Conservation (phyloP, 345 rosid species). For the Cardamine chenopodiifolia region DNA sequence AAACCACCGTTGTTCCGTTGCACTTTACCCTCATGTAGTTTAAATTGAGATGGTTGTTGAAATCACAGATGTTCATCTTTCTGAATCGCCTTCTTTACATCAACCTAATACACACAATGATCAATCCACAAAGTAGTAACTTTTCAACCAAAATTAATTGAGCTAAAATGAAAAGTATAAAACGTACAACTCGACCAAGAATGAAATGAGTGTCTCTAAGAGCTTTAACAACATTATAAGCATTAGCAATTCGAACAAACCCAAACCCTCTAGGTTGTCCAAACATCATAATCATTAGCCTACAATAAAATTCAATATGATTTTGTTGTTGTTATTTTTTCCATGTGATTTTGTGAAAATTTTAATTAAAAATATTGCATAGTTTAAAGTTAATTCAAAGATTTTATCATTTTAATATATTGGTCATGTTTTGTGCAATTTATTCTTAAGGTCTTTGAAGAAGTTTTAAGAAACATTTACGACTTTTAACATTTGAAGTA, state of each 20-base stretch:
- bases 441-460: too few relatives aligned
- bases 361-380: too few relatives aligned
- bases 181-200: conserved; percentile 74
- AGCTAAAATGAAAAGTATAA: conserved; percentile 6
- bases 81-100: conserved; percentile 59
- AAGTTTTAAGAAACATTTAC: too few relatives aligned
- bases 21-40: conserved; percentile 20
- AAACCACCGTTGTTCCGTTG: conserved; percentile 33
- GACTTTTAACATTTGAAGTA: too few relatives aligned
- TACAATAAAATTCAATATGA: too few relatives aligned
- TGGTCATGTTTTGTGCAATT: too few relatives aligned
- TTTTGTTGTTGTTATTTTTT: too few relatives aligned
- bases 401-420: too few relatives aligned
- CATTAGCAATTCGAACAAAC: conserved; percentile 66
- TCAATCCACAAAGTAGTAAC: background rate
- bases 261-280: conserved; percentile 65
- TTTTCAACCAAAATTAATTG: conserved; percentile 11
- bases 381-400: too few relatives aligned
- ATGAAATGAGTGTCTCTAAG: conserved; percentile 61
- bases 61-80: conserved; percentile 46
- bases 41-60: conserved; percentile 38
- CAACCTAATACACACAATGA: conserved; percentile 46
- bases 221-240: conserved; percentile 55
- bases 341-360: too few relatives aligned
- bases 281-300: too few relatives aligned